A percentile compares a stretch with the other conserved stretches of the same genome.
These are phyloP conservation scores for Ophiostoma australiae DNA, from an alignment of 2,329 filamentous ascomycete genomes.

Conservation along the genomic window DNA sequence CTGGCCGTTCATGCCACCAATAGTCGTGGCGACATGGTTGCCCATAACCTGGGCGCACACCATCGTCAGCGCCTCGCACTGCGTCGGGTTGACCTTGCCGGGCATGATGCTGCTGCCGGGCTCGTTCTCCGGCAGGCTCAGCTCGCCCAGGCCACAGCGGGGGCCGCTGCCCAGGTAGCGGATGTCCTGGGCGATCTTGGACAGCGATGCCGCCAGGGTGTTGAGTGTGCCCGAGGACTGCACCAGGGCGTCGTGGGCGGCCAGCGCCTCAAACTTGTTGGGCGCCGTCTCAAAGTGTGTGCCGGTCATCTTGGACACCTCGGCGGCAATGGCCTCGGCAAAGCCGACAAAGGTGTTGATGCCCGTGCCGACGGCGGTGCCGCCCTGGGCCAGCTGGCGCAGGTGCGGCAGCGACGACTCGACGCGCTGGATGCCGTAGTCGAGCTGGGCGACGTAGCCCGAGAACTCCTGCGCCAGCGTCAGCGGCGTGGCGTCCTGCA, in stretches of 20 bases:
- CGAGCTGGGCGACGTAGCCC: conserved; percentile 91
- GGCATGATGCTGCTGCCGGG: conserved; percentile 98
- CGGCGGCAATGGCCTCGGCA: conserved; percentile 83
- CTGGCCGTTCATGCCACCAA: conserved; percentile 94
- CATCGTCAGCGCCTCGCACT: conserved; percentile 98
- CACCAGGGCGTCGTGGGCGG: conserved; percentile 91
- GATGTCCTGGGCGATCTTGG: conserved; percentile 98
- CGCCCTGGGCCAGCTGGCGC: conserved; percentile 84
- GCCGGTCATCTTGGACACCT: conserved; percentile 89
- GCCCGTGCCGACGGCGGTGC: conserved; percentile 93
- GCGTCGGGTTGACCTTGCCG: conserved; percentile 98
- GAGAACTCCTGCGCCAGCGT: conserved; percentile 97
- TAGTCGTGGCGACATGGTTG: conserved; percentile 88
- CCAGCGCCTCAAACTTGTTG: conserved; percentile 98
- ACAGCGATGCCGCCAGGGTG: conserved; percentile 83
- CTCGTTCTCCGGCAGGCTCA: conserved; percentile 94
- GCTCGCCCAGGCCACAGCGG: conserved; percentile 90
- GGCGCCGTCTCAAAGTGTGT: conserved; percentile 92
- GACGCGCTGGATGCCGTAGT: conserved; percentile 82
- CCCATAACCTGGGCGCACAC: conserved; percentile 96
- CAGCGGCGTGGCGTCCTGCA: conserved; percentile 94
- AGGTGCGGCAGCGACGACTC: conserved; percentile 78
- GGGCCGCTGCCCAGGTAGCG: conserved; percentile 94
- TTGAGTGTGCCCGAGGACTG: conserved; percentile 92
- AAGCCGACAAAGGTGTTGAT: conserved; percentile 98